Evolutionary conservation across 2,329 filamentous ascomycete genomes (phyloP), one percentile per base, ranked within the genome.

Genomic region (Rhynchosporium secalis): DNA sequence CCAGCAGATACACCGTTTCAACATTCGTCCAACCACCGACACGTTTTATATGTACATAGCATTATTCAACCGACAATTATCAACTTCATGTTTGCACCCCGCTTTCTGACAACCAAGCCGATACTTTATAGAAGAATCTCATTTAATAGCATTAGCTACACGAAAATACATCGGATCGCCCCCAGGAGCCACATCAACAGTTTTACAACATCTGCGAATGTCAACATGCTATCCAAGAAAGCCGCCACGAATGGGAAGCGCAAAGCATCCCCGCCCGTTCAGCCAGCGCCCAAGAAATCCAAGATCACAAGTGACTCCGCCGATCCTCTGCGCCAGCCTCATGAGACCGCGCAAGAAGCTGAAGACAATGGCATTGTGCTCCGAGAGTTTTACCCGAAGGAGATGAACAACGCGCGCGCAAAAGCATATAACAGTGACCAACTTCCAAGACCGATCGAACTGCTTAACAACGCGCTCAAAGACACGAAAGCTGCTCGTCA

Each of bases 381-480:
- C 41, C 86, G 88, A 46, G 82, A 90, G 54, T 96, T 87, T 77
- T 97, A 96, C 69, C 92, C 92, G 0, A 83, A 85, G 0, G 92
- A 96, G 73, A 96, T 97, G 87, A 90, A 83, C 77, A 95, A 92
- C 70, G 84, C 83, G 56, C 86, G 92, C 45, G 92, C 90, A 58
- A 79, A 80, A 4, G 86, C 88, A 57, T 97, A 96, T 76, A 89
- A 83, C 59, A 76, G 82, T n/a, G 82, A 88, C 58, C 81, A 84
- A 54, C 78, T 96, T 3, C 82, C 87, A 3, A 85, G 89, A 0
- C 93, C 92, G 0, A 89, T 96, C 26, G 86, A 92, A 69, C 75
- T 83, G 0, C 80, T 96, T 2, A 74, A 85, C 5, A 74, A 78
- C 0, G 86, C 87, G 0, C 79, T 92, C 4, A 73, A 80, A 29